These are phyloP conservation scores for Rutstroemia sp. DNA, from an alignment of 2,329 filamentous ascomycete genomes.

Conservation along the genomic window DNA sequence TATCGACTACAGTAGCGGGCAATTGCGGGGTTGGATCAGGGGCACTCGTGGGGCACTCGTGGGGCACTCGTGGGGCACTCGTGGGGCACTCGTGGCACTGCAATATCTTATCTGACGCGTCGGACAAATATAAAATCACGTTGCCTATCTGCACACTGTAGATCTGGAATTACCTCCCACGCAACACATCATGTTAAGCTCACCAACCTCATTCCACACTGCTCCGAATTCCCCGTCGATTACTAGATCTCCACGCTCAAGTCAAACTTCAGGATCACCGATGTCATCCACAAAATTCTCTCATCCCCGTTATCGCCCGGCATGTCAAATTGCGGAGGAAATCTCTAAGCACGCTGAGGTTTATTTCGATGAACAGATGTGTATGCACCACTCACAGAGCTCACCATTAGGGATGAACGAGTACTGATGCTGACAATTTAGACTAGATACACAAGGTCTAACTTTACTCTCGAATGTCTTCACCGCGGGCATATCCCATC, in stretches of 20 bases:
- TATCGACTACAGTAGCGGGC: no score
- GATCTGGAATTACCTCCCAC: background rate
- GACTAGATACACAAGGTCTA: constrained; percentile 48
- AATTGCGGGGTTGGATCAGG: no score
- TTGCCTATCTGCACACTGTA: background rate
- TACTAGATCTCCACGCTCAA: background rate
- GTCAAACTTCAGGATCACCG: background rate
- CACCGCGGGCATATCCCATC: constrained; percentile 39
- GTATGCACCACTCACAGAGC: background rate
- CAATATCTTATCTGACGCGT: background rate
- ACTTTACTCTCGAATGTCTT: constrained; percentile 58
- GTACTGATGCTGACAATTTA: background rate
- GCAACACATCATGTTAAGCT: background rate
- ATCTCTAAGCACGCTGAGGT: constrained; percentile 3
- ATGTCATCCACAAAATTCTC: background rate
- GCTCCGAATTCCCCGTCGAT: background rate
- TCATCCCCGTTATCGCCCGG: background rate
- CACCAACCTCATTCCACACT: constrained; percentile 1
- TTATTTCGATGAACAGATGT: constrained; percentile 8
- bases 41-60: no score
- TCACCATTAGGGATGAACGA: background rate
- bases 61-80: no score
- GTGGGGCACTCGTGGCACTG: no score
- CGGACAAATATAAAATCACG: background rate
- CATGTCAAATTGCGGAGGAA: background rate